A percentile compares a stretch with the other conserved stretches of the same genome.
phyloP scores from a whole-genome alignment of 306 rosid genomes.

The Citrullus amarus region DNA sequence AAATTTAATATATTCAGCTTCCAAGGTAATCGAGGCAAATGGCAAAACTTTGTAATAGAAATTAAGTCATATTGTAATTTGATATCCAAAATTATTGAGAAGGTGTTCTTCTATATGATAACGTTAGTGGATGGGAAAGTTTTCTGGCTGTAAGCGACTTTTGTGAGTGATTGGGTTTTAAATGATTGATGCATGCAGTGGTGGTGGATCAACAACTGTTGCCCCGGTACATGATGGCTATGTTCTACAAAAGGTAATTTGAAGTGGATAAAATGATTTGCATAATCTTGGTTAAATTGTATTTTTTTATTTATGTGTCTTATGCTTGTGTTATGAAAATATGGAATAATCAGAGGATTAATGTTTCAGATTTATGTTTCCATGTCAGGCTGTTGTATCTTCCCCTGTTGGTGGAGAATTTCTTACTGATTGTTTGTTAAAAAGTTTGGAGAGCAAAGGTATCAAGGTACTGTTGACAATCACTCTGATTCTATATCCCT shows the following conservation, averaged over 20 bases:
- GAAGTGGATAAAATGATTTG: not conserved
- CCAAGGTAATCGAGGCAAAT: not conserved
- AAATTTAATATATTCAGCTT: not conserved
- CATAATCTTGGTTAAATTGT: not conserved
- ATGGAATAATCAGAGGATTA: not conserved
- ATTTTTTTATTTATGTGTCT: not conserved
- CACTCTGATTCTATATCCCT: not conserved
- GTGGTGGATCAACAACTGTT: slow-evolving; percentile 95
- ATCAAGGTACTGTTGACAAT: slow-evolving; percentile 43
- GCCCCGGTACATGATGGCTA: slow-evolving; percentile 98
- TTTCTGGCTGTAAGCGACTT: not conserved
- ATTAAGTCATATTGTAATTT: not conserved
- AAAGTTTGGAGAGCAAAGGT: slow-evolving; percentile 98
- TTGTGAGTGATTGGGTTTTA: not conserved
- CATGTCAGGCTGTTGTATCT: slow-evolving; percentile 71
- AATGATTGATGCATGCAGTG: slow-evolving; percentile 29
- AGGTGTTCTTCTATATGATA: not conserved
- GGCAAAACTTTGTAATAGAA: not conserved
- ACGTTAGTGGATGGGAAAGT: not conserved
- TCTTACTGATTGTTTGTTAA: slow-evolving; percentile 88
- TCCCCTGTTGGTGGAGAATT: slow-evolving; percentile 95
- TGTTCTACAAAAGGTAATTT: slow-evolving; percentile 83
- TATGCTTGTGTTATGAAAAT: not conserved
- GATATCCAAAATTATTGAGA: not conserved
- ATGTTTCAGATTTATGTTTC: slow-evolving; percentile 4